Percentiles rank a stretch among this genome's conserved stretches.
These are phyloP conservation scores for Macaranga tanarius DNA, from an alignment of 441 rosid genomes.

Conservation along the genomic window DNA sequence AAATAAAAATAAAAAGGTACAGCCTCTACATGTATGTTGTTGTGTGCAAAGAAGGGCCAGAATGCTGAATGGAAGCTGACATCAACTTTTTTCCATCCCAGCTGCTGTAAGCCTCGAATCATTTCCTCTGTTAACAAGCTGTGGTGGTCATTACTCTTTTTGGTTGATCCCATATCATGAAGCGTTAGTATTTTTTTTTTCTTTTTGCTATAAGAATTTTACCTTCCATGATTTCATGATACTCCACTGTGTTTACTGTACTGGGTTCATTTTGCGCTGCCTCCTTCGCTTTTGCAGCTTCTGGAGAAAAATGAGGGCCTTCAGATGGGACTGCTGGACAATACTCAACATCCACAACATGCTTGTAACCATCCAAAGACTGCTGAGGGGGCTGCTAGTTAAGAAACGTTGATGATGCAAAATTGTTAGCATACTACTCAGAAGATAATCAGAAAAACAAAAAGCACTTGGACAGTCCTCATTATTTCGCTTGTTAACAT, in stretches of 20 bases:
- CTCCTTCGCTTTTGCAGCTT: constrained; percentile 87
- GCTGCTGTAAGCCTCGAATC: constrained; percentile 76
- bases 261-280: constrained; percentile 81
- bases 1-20: not conserved
- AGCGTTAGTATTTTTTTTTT: not conserved
- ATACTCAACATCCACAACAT: constrained; percentile 86
- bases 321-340: constrained; percentile 79
- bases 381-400: constrained; percentile 65
- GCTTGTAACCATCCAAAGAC: constrained; percentile 93
- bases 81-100: constrained; percentile 95
- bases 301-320: constrained; percentile 78
- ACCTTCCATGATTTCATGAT: constrained; percentile 91
- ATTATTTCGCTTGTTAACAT: not conserved
- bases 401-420: constrained; percentile 10
- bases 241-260: constrained; percentile 55
- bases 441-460: too few species aligned
- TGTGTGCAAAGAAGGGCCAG: constrained; percentile 96
- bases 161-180: not conserved
- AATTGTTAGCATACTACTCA: not conserved
- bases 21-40: constrained; percentile 71
- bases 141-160: constrained; percentile 4
- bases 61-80: constrained; percentile 90
- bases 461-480: not conserved
- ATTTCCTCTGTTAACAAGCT: constrained; percentile 71
- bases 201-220: constrained; percentile 3